Base-by-base conservation (phyloP, 73 alveolate species). In the Paramecium pentaurelia region DNA sequence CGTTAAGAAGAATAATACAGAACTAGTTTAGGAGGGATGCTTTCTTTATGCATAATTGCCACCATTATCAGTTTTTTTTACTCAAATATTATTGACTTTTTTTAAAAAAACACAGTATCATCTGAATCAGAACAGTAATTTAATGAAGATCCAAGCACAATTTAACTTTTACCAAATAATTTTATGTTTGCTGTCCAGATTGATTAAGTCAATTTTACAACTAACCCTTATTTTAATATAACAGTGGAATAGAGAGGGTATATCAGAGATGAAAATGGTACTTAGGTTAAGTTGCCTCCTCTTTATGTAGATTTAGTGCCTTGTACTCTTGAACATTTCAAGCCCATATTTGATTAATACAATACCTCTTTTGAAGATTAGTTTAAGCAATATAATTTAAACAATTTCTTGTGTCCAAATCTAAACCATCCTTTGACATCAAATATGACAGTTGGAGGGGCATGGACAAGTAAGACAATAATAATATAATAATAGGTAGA, bases 151-250 rank as follows among this genome's bases (percentile, higher is more conserved):
- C 84, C 84, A 32, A 68, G 40, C 27, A 27, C 25, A 68, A 12
- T 68, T 25, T 11, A 68, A 12, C 47, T 68, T 3, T 32, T 32
- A 32, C 47, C 84, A 10, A 32, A 68, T 28, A 75, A 75, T 40
- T 75, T 75, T 75, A 75, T 75, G 88, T 75, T 75, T 36, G 88
- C 88, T 10, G 73, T 80, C 18, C 18, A 49, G 32, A 47, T 80
- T 40, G 73, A 42, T 8, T 80, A 80, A 80, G 91, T 5, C 11
- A 49, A 80, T 36, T 80, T 80, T 27, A 49, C 58, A 10, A 27
- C 71, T 2, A 80, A 25, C 30, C 91, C 91, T 28, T 80, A 44
- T 44, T 80, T 45, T 42, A 80, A 80, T 80, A 80, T 80, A 11
- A 80, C 91, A 4, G 32, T 80, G 5, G 71, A 80, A 47, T 44